These are phyloP conservation scores for Carex scoparia DNA, from an alignment of 176 grass and related monocot genomes.

Conservation along the genomic window DNA sequence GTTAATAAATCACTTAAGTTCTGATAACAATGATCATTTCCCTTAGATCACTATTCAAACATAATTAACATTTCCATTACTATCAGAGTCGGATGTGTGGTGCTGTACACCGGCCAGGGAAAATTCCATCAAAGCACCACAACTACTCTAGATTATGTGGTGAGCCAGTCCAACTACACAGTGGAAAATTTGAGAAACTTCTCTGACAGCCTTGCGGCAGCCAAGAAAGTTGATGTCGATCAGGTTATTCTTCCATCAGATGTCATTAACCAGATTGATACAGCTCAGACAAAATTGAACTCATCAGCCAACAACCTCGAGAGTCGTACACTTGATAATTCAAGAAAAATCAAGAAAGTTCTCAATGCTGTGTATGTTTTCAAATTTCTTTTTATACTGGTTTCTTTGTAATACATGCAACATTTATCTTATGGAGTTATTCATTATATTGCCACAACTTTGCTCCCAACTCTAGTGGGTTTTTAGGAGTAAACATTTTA, in stretches of 20 bases:
- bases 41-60: constrained; percentile 1
- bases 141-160: constrained; percentile 62
- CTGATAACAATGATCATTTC: background rate
- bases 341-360: constrained; percentile 46
- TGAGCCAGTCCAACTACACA: constrained; percentile 67
- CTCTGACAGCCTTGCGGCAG: constrained; percentile 77
- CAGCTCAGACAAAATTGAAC: constrained; percentile 60
- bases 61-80: background rate
- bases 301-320: constrained; percentile 51
- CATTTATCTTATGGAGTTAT: background rate
- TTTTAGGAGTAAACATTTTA: background rate
- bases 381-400: background rate
- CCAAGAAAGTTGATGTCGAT: constrained; percentile 54
- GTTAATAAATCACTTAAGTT: background rate
- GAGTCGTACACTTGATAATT: constrained; percentile 54
- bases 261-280: constrained; percentile 54
- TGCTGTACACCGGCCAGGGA: constrained; percentile 70
- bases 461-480: background rate
- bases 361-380: constrained; percentile 58
- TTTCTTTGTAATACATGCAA: background rate
- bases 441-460: background rate
- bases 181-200: constrained; percentile 82
- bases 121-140: constrained; percentile 78
- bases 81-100: constrained; percentile 49
- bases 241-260: constrained; percentile 38